A percentile compares a stretch with the other conserved stretches of the same genome.
phyloP scores from a whole-genome alignment of 495 filamentous ascomycete species.

The Tricharina praecox region DNA sequence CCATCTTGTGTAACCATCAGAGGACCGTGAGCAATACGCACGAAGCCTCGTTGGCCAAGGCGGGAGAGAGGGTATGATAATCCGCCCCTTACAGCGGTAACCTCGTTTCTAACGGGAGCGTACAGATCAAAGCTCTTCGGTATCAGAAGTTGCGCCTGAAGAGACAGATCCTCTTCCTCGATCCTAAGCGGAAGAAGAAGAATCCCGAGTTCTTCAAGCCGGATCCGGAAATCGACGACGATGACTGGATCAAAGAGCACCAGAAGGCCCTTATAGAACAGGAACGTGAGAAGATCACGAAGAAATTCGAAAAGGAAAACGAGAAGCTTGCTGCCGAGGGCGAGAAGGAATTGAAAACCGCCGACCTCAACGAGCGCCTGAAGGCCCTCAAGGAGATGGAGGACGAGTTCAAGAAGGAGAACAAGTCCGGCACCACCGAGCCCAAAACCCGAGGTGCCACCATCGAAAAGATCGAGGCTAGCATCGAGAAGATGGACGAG shows the following conservation, averaged over 20 bases:
- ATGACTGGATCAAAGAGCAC: conserved; percentile 70
- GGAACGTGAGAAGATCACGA: conserved; percentile 67
- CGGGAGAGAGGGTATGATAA: conserved; percentile 52
- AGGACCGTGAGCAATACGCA: conserved; percentile 77
- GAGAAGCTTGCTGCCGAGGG: conserved; percentile 75
- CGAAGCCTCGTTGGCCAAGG: conserved; percentile 80
- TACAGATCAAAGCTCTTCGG: conserved; percentile 79
- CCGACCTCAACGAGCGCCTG: conserved; percentile 68
- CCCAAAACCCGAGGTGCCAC: conserved; percentile 67
- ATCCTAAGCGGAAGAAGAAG: conserved; percentile 79
- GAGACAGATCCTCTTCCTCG: conserved; percentile 71
- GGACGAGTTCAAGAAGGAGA: conserved; percentile 83
- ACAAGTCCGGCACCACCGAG: conserved; percentile 80
- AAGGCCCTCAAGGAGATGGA: conserved; percentile 61
- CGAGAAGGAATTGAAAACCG: conserved; percentile 65
- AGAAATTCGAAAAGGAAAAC: conserved; percentile 98
- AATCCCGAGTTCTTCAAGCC: conserved; percentile 63
- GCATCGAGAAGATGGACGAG: conserved; percentile 67
- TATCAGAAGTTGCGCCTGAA: conserved; percentile 92
- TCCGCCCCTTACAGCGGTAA: background rate
- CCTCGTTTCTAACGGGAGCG: conserved; percentile 7
- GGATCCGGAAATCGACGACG: conserved; percentile 53
- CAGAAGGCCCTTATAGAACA: conserved; percentile 73
- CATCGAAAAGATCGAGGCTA: conserved; percentile 61
- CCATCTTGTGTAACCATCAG: conserved; percentile 97